Conservation (phyloP, 495 filamentous ascomycete genomes). For the Talaromyces ruber region DNA sequence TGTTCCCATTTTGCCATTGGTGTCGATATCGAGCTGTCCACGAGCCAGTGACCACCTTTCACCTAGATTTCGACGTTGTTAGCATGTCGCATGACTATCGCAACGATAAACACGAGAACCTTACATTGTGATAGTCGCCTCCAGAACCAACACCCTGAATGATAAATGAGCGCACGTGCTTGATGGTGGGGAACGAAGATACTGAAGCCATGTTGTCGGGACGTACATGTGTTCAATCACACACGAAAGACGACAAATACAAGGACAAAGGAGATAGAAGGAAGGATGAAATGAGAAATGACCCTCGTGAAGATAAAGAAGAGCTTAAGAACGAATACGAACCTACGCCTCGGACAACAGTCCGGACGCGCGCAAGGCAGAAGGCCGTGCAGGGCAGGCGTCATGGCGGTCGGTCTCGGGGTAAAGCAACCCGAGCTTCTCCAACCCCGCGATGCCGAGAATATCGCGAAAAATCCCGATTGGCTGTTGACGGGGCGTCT, state of each 20-base stretch:
- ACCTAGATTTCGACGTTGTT: slow-evolving; percentile 29
- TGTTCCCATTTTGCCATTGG: slow-evolving; percentile 84
- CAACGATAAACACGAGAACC: background rate
- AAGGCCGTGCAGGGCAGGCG: background rate
- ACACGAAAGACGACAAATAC: background rate
- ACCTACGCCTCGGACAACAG: background rate
- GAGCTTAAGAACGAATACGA: background rate
- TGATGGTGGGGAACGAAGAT: slow-evolving; percentile 49
- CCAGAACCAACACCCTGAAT: slow-evolving; percentile 80
- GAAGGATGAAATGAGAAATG: background rate
- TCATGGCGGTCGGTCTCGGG: background rate
- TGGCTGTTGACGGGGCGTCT: background rate
- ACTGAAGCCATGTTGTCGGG: slow-evolving; percentile 25
- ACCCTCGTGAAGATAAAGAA: background rate
- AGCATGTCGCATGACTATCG: background rate
- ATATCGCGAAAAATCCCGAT: background rate
- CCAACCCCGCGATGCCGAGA: slow-evolving; percentile 1
- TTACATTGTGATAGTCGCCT: slow-evolving; percentile 89
- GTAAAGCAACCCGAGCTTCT: background rate
- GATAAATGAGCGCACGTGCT: slow-evolving; percentile 70
- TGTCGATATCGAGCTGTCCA: slow-evolving; percentile 84
- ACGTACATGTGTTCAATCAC: background rate
- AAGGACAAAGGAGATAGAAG: background rate
- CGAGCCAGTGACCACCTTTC: slow-evolving; percentile 83
- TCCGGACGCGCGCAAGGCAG: background rate